phyloP scores from a whole-genome alignment of 306 rosid genomes.

The Sophora flavescens region DNA sequence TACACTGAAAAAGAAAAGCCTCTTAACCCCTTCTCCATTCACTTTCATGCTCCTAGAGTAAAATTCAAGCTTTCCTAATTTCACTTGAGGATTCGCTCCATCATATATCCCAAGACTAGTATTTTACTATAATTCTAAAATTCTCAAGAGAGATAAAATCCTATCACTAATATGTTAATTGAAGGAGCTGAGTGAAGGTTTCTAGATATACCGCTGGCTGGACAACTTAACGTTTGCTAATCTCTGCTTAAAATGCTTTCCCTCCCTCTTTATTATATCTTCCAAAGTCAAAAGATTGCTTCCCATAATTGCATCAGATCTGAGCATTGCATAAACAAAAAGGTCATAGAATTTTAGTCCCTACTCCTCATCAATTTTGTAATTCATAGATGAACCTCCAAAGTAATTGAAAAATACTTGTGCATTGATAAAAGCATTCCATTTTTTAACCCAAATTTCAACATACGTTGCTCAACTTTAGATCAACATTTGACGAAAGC shows the following conservation, averaged over 20 bases:
- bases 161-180: slow-evolving; percentile 18
- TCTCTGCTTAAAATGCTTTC: slow-evolving; percentile 30
- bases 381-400: slow-evolving; percentile 30
- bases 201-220: slow-evolving; percentile 22
- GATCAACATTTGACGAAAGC: slow-evolving; percentile 33
- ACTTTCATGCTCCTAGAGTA: slow-evolving; percentile 3
- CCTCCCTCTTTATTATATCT: slow-evolving; percentile 31
- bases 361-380: slow-evolving; percentile 14
- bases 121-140: not conserved
- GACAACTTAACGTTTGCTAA: slow-evolving; percentile 32
- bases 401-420: slow-evolving; percentile 19
- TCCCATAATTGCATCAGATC: slow-evolving; percentile 24
- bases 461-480: slow-evolving; percentile 1
- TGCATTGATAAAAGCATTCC: slow-evolving; percentile 26
- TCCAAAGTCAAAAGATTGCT: slow-evolving; percentile 35
- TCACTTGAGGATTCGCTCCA: slow-evolving; percentile 18
- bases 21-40: not conserved
- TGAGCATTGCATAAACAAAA: slow-evolving; percentile 35
- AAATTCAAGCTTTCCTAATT: slow-evolving; percentile 24
- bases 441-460: slow-evolving; percentile 33
- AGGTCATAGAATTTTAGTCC: slow-evolving; percentile 22
- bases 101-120: slow-evolving; percentile 8
- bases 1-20: not conserved
- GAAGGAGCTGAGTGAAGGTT: slow-evolving; percentile 23
- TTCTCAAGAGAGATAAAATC: not conserved